Evolutionary conservation across 345 rosid species (phyloP).

Genomic region (Balakata baccata): DNA sequence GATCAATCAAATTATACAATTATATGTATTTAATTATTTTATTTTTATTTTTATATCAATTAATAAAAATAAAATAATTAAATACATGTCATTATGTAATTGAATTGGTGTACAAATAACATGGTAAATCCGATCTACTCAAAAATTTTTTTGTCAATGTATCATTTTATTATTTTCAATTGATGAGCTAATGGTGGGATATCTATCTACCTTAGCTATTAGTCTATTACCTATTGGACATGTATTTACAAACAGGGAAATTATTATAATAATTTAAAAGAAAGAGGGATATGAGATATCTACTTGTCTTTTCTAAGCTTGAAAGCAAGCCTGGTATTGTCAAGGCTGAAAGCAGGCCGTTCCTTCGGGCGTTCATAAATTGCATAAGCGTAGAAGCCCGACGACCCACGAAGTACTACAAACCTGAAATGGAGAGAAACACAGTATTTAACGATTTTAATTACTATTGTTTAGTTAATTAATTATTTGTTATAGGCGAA

Average conservation of each 20-base stretch:
- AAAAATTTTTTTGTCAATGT: constrained; percentile 1
- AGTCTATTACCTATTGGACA: no score
- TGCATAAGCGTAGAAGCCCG: constrained; percentile 25
- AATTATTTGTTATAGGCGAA: not conserved
- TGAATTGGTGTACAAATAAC: no score
- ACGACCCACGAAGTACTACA: constrained; percentile 21
- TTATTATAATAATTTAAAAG: not conserved
- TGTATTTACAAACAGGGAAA: not conserved
- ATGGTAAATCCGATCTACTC: no score
- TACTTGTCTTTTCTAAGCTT: constrained; percentile 21
- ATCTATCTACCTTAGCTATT: not conserved
- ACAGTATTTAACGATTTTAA: no score
- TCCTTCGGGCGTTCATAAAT: constrained; percentile 20
- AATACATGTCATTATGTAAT: no score
- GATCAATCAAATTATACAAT: no score
- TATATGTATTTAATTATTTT: no score
- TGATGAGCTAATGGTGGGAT: not conserved
- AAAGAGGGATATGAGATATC: not conserved
- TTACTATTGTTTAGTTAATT: no score
- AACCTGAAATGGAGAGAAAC: constrained; percentile 3
- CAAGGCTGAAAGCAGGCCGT: constrained; percentile 20
- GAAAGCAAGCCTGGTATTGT: constrained; percentile 18
- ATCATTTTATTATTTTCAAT: no score
- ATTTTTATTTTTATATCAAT: no score
- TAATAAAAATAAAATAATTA: no score